Evolutionary conservation across 1,284 basidiomycete species (phyloP), one percentile per base, ranked within the genome.

Genomic region (Cryptococcus neoformans): DNA sequence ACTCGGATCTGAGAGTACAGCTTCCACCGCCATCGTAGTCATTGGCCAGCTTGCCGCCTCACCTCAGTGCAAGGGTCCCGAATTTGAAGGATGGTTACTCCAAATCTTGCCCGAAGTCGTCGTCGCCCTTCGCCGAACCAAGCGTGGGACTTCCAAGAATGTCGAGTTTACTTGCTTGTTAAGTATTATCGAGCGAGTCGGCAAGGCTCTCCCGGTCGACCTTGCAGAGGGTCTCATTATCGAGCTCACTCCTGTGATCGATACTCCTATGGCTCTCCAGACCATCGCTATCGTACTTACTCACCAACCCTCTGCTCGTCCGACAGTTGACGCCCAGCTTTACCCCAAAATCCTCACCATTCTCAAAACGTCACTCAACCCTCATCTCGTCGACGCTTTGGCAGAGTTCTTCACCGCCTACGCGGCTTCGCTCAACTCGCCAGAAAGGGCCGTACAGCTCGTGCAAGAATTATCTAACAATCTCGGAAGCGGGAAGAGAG

Each of bases 341-440:
- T 81, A 95, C 11, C 69, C 82, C 17, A 82, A 85, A 48, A 82
- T 92, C 44, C 88, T 90, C 73, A 73, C 70, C 49, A 84, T 92
- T 44, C 82, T 92, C 3, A 83, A 87, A 67, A 90, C 90, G 0
- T 81, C 89, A 6, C 80, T 16, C 83, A 90, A 50, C 85, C 87
- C 41, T 76, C 21, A 21, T 21, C 87, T 67, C 3, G 83, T 95
- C 28, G 92, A 97, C 45, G 84, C 89, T 0, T 79, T 96, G 7
- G 82, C 90, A 48, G 79, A 80, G 10, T 97, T 98, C 82, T 90
- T 91, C 71, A 81, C 81, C 0, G 83, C 86, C 0, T 83, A 93
- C 36, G 89, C 93, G n/a, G 17, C 28, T 16, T 16, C 45, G 6
- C 45, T 47, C 14, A 81, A 83, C 56, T 90, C 95, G 64, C 80